Conservation (phyloP, 2,329 filamentous ascomycete genomes). For the Elsinoe perseae region DNA sequence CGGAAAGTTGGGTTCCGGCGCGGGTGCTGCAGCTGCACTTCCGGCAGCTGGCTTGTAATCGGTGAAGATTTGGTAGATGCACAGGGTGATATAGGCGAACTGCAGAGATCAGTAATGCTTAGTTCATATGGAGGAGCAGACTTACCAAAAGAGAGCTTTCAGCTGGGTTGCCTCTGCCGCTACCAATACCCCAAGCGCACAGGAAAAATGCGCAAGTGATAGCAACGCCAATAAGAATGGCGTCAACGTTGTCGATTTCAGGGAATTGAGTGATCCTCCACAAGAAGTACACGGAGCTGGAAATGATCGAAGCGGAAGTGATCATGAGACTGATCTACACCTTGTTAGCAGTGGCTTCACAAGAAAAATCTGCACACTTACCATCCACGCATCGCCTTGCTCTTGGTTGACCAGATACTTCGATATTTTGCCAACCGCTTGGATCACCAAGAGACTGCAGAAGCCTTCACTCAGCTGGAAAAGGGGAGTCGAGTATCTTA, state of each 20-base stretch:
- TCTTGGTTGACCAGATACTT: conserved; percentile 90
- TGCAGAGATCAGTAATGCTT: conserved; percentile 20
- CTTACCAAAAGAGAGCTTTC: conserved; percentile 74
- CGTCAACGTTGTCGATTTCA: conserved; percentile 84
- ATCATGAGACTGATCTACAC: conserved; percentile 76
- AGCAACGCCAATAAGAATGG: conserved; percentile 82
- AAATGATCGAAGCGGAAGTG: conserved; percentile 82
- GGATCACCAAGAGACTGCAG: conserved; percentile 91
- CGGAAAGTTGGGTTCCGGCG: conserved; percentile 76
- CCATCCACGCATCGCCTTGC: conserved; percentile 93
- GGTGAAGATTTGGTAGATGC: conserved; percentile 98
- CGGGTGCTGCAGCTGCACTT: conserved; percentile 44
- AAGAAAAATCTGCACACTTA: conserved; percentile 38
- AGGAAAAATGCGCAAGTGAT: conserved; percentile 90
- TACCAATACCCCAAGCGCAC: conserved; percentile 88
- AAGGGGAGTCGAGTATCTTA: conserved; percentile 84
- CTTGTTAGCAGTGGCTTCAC: conserved; percentile 28
- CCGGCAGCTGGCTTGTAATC: conserved; percentile 79
- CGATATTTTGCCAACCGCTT: conserved; percentile 88
- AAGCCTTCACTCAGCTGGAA: conserved; percentile 96
- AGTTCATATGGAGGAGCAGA: conserved; percentile 14
- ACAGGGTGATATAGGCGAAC: conserved; percentile 96
- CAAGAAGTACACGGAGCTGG: conserved; percentile 89
- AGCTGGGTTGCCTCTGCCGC: conserved; percentile 86
- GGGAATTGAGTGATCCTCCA: conserved; percentile 93